Evolutionary conservation across 768 basidiomycete species (phyloP).

Genomic region (Infundibulicybe gibba): DNA sequence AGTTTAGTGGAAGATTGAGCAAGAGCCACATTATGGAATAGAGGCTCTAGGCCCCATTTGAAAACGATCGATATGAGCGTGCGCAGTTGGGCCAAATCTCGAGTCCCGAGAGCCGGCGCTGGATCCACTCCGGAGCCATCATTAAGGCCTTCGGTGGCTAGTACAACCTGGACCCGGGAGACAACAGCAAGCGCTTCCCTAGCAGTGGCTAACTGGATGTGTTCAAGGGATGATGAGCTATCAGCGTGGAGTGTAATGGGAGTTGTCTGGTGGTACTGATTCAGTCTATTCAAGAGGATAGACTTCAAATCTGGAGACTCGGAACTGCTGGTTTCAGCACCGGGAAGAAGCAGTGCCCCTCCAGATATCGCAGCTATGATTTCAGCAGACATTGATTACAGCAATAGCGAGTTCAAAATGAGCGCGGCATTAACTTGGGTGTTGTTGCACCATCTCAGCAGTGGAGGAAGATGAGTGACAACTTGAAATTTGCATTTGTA

Average conservation of each 20-base stretch:
- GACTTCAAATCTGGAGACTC: conserved; percentile 24
- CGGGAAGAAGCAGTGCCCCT: too few relatives aligned
- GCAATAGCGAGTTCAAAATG: too few relatives aligned
- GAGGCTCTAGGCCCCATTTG: conserved; percentile 64
- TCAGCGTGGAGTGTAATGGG: conserved; percentile 8
- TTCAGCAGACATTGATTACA: too few relatives aligned
- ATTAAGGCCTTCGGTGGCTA: conserved; percentile 10
- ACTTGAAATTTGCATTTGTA: too few relatives aligned
- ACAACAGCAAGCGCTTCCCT: conserved; percentile 50
- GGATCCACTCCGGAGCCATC: conserved; percentile 6
- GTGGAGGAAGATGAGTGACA: too few relatives aligned
- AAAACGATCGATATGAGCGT: conserved; percentile 67
- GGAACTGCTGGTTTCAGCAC: too few relatives aligned
- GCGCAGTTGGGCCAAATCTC: conserved; percentile 60
- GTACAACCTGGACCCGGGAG: conserved; percentile 43
- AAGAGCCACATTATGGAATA: conserved; percentile 37
- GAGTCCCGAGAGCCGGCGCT: conserved; percentile 51
- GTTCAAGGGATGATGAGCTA: conserved; percentile 25
- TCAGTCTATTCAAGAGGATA: conserved; percentile 34
- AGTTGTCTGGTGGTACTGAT: conserved; percentile 31
- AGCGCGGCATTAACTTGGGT: too few relatives aligned
- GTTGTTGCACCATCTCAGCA: too few relatives aligned
- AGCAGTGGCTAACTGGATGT: conserved; percentile 51
- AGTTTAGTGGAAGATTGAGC: conserved; percentile 35
- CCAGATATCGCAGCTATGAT: too few relatives aligned